Percentiles rank a stretch among this genome's conserved stretches.
These are phyloP conservation scores for Plasmopara halstedii DNA, from an alignment of 352 stramenopile species.

Conservation along the genomic window DNA sequence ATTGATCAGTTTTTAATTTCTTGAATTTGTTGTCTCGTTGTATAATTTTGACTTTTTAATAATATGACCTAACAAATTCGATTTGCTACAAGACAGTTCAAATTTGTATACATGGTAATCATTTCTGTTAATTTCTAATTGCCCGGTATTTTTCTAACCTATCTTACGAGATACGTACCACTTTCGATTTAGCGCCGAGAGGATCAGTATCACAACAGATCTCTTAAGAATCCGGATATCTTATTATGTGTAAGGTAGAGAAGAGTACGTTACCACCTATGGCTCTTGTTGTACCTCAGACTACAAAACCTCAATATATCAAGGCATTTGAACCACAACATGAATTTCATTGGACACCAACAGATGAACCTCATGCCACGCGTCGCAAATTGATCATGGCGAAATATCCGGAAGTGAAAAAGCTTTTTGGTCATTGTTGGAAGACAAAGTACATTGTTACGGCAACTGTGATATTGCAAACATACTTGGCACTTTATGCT, in stretches of 20 bases:
- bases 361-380: conserved; percentile 83
- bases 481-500: conserved; percentile 63
- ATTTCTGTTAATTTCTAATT: too few species aligned
- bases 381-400: conserved; percentile 76
- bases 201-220: conserved; percentile 4
- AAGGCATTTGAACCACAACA: conserved; percentile 31
- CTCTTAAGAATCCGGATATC: neutral
- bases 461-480: conserved; percentile 72
- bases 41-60: too few species aligned
- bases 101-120: too few species aligned
- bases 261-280: conserved; percentile 27
- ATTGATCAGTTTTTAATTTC: too few species aligned
- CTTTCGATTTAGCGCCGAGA: conserved; percentile 2
- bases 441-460: conserved; percentile 85
- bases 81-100: too few species aligned
- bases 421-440: conserved; percentile 80
- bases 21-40: too few species aligned
- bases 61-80: too few species aligned
- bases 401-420: conserved; percentile 87
- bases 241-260: conserved; percentile 40
- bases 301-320: conserved; percentile 37
- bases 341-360: conserved; percentile 81
- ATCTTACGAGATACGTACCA: neutral
- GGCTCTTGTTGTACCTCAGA: conserved; percentile 31
- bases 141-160: too few species aligned